Evolutionary conservation across 371 early-diverging fungal genomes (phyloP), one percentile per base, ranked within the genome.

Genomic region (Mucor sp.): DNA sequence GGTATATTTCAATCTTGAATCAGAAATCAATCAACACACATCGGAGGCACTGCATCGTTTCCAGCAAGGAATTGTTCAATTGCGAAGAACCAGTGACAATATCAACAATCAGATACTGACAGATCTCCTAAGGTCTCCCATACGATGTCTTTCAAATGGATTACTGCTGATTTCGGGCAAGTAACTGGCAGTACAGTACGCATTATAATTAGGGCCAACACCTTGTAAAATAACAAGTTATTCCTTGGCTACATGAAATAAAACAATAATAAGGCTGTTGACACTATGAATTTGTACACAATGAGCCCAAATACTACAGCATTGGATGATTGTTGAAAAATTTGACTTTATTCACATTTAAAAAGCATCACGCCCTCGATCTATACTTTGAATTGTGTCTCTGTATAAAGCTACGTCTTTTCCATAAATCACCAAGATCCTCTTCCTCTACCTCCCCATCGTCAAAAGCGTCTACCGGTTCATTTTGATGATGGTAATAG

Each of bases 61-160:
- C 8, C 71, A 71, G 9, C 67, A 71, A 55, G 67, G 63, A 3
- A 19, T 71, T 15, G 53, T 71, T 14, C 60, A 66, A 11, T 28
- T 71, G 27, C 37, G 71, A 59, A 37, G 71, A 41, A 50, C 37
- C 5, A 32, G 37, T 12, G 58, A 48, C 8, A 47, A 37, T 1
- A 67, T 67, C 28, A 43, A 66, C 17, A 71, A 59, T 28, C 71
- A 70, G 27, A 58, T 56, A 6, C 15, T 71, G 55, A 39, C 41
- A 3, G 67, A 63, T 19, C 28, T 71, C 0, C 5, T 67, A 4
- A 71, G 60, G 55, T 63, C 63, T 1, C 67, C 71, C 11, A 28
- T 63, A 15, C 37, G 62, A 23, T 67, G 67, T 35, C 21, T 71
- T 30, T 50, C 67, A 7, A 71, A 71, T 37, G 71, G 71, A 2